Conservation (phyloP, 192 early-diverging fungal species). For the Podila epigama region DNA sequence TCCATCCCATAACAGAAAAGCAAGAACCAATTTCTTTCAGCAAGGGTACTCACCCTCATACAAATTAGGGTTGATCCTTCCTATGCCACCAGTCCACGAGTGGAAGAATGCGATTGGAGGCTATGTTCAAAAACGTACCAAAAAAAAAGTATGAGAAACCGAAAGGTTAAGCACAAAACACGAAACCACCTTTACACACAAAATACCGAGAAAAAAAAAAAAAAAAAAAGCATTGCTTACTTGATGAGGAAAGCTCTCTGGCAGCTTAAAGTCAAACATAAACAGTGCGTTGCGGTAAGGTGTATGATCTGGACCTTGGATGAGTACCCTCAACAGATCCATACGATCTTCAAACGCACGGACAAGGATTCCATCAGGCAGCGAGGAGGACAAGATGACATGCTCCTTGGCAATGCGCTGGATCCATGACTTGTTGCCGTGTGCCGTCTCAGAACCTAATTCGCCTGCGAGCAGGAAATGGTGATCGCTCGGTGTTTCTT, state of each 20-base stretch:
- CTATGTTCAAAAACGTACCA: background rate
- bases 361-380: constrained; percentile 67
- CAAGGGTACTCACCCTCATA: constrained; percentile 55
- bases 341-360: constrained; percentile 62
- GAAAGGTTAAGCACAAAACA: background rate
- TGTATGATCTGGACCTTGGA: constrained; percentile 63
- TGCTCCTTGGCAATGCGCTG: constrained; percentile 54
- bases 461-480: constrained; percentile 16
- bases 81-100: constrained; percentile 62
- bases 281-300: constrained; percentile 67
- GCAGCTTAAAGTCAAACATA: constrained; percentile 64
- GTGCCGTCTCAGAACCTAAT: constrained; percentile 6
- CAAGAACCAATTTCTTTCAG: no score
- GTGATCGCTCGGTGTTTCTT: constrained; percentile 43
- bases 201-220: background rate
- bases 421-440: constrained; percentile 26
- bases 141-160: background rate
- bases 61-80: constrained; percentile 66
- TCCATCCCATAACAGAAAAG: no score
- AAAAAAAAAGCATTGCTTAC: background rate
- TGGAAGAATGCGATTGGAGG: constrained; percentile 65
- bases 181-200: no score
- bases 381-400: constrained; percentile 48
- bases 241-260: constrained; percentile 55
- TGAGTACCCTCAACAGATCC: constrained; percentile 62